Evolutionary conservation across 306 rosid genomes (phyloP).

Genomic region (Senna tora): DNA sequence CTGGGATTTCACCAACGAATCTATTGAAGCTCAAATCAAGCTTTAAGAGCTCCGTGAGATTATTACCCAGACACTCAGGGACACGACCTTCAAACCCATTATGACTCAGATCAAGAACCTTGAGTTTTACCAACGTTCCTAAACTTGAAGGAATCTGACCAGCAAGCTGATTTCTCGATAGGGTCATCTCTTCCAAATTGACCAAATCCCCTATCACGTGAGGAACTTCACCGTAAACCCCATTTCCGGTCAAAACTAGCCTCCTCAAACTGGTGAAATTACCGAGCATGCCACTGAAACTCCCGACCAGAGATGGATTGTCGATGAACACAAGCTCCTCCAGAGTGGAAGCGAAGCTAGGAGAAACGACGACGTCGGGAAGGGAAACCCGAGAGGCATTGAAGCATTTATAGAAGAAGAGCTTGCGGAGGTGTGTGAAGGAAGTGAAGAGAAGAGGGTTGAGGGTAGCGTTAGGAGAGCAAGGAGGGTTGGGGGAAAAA

Average conservation of each 20-base stretch:
- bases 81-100: slow-evolving; percentile 49
- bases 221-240: slow-evolving; percentile 56
- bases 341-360: slow-evolving; percentile 39
- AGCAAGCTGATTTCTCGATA: slow-evolving; percentile 57
- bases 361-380: slow-evolving; percentile 22
- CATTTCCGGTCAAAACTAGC: slow-evolving; percentile 61
- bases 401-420: slow-evolving; percentile 84
- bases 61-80: slow-evolving; percentile 49
- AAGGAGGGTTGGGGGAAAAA: slow-evolving; percentile 68
- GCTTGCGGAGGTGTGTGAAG: slow-evolving; percentile 65
- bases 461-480: slow-evolving; percentile 58
- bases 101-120: slow-evolving; percentile 67
- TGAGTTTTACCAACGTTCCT: slow-evolving; percentile 43
- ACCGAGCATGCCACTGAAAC: slow-evolving; percentile 44
- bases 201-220: slow-evolving; percentile 1
- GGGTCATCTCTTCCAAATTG: slow-evolving; percentile 67
- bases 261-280: slow-evolving; percentile 58
- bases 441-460: slow-evolving; percentile 62
- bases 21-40: slow-evolving; percentile 66
- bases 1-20: slow-evolving; percentile 63
- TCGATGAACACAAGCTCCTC: slow-evolving; percentile 75
- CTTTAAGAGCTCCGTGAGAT: slow-evolving; percentile 62
- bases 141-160: slow-evolving; percentile 54
- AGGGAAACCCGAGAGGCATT: slow-evolving; percentile 43
- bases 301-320: slow-evolving; percentile 56